Evolutionary conservation across 495 filamentous ascomycete species (phyloP).

Genomic region (Elaphomyces granulatus): DNA sequence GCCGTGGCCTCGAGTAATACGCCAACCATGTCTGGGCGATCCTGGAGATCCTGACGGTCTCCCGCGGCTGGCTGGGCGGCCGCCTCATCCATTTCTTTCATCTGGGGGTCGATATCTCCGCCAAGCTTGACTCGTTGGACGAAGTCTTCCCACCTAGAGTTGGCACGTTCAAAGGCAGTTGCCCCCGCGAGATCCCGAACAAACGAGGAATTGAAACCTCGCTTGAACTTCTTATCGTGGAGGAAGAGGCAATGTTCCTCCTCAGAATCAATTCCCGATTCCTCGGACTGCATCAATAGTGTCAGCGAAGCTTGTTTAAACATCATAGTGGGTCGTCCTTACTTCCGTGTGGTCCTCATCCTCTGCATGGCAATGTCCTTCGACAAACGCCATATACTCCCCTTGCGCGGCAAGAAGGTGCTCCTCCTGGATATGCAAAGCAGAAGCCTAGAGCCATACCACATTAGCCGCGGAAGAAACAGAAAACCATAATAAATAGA

Average conservation of each 20-base stretch:
- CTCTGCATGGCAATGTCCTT: conserved; percentile 27
- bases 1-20: conserved; percentile 14
- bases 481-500: conserved; percentile 1
- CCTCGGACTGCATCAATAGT: not conserved
- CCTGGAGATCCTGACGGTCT: conserved; percentile 3
- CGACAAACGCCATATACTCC: conserved; percentile 28
- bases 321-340: too few relatives aligned
- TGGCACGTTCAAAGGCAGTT: conserved; percentile 19
- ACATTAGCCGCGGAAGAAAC: conserved; percentile 5
- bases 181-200: conserved; percentile 25
- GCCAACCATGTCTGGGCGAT: conserved; percentile 13
- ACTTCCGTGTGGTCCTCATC: conserved; percentile 37
- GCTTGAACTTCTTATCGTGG: conserved; percentile 16
- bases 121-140: conserved; percentile 25
- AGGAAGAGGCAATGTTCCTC: not conserved
- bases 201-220: conserved; percentile 25
- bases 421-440: conserved; percentile 23
- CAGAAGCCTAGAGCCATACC: conserved; percentile 9
- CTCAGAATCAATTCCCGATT: not conserved
- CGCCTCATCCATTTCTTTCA: conserved; percentile 21
- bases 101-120: conserved; percentile 25
- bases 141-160: conserved; percentile 29
- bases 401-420: conserved; percentile 25
- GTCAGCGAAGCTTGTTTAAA: too few relatives aligned
- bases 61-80: conserved; percentile 10